Base-by-base conservation (phyloP, 495 filamentous ascomycete species). In the Cryomyces minteri region DNA sequence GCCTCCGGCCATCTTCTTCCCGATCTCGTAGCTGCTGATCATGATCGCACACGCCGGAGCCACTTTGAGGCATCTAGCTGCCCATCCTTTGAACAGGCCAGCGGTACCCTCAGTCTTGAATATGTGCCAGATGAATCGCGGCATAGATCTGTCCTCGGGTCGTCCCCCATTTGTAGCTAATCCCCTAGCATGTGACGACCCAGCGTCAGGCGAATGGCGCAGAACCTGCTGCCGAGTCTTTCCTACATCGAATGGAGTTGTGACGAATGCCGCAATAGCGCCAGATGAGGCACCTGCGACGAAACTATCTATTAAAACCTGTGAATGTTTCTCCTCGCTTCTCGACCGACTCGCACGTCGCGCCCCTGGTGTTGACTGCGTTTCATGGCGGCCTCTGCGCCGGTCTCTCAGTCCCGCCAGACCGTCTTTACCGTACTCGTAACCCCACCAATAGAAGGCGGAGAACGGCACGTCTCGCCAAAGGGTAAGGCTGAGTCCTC, bases 21-120 rank as follows among this genome's bases (percentile, higher is more conserved):
- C 87, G 25, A 96, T 71, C 62, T 98, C 90, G 54, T 96, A 98
- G 46, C 77, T 92, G 46, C 84, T 93, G 50, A 98, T 98, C 90
- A 98, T 98, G 54, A 98, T 95, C n/a, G 92, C 90, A 62, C 90
- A 96, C 10, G 88, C 86, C 1, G 90, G 90, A 8, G 90, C 88
- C 5, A 96, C 88, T 55, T 96, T 96, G 40, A 98, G 64, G 50
- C 85, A 94, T 33, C 90, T 69, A 0, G 90, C 85, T 12, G 80
- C 79, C 81, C 85, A 94, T 9, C 92, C 90, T 46, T 70, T 82
- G 70, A 88, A 96, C 9, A 98, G 63, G 0, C 88, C 92, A 0
- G 72, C 58, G 32, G 76, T 51, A 1, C 90, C 90, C 62, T 95
- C 88, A 41, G 80, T 76, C 43, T 69, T 71, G 68, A 86, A 94